Conservation (phyloP, 768 basidiomycete genomes). For the Phlegmacium glaucopus region DNA sequence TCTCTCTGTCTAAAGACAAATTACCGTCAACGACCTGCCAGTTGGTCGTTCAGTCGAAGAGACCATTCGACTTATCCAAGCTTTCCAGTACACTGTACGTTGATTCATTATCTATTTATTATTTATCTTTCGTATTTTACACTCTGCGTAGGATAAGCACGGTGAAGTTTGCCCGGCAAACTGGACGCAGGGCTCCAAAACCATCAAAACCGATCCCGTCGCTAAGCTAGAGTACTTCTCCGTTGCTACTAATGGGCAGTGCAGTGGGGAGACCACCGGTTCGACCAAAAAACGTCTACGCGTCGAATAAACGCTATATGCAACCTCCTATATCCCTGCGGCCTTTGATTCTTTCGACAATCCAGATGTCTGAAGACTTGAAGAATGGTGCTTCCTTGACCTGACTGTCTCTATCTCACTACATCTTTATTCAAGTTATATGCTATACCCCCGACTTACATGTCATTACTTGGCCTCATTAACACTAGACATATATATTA, state of each 20-base stretch:
- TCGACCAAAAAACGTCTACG: slow-evolving; percentile 57
- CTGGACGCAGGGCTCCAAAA: slow-evolving; percentile 80
- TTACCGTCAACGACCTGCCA: slow-evolving; percentile 88
- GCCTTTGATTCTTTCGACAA: too few relatives aligned
- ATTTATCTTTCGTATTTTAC: not conserved
- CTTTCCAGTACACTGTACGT: slow-evolving; percentile 86
- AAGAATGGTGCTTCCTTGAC: too few relatives aligned
- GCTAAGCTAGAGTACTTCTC: slow-evolving; percentile 74
- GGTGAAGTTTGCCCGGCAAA: slow-evolving; percentile 94
- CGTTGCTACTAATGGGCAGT: slow-evolving; percentile 23
- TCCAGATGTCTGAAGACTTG: too few relatives aligned
- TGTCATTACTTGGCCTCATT: too few relatives aligned
- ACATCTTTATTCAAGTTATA: too few relatives aligned
- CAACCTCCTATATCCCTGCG: too few relatives aligned
- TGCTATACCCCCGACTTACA: too few relatives aligned
- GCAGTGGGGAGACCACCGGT: slow-evolving; percentile 29
- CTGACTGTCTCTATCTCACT: too few relatives aligned
- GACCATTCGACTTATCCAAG: slow-evolving; percentile 86
- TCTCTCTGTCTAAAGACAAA: slow-evolving; percentile 50
- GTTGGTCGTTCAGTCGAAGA: slow-evolving; percentile 96
- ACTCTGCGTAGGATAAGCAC: slow-evolving; percentile 60
- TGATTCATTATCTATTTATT: not conserved
- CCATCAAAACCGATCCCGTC: slow-evolving; percentile 78
- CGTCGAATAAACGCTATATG: slow-evolving; percentile 36
- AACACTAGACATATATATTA: too few relatives aligned